phyloP scores from a whole-genome alignment of 169 alveolate species.

The Plasmodium inui region DNA sequence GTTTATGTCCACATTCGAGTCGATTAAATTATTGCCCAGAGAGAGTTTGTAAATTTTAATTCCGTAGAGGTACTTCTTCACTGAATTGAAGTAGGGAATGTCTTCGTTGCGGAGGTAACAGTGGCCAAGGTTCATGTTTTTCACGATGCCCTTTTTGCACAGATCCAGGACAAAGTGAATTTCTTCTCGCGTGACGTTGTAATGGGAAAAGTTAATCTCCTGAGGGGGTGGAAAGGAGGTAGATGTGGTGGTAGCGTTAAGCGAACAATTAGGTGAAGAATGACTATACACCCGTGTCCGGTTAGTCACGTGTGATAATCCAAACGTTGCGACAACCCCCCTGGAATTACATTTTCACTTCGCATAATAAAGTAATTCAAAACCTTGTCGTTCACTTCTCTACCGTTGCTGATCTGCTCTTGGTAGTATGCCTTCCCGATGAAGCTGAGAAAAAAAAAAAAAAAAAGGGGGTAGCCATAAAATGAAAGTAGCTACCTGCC shows the following conservation, averaged over 20 bases:
- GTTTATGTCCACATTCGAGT: slow-evolving; percentile 1
- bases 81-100: slow-evolving; percentile 39
- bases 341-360: slow-evolving; percentile 37
- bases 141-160: slow-evolving; percentile 26
- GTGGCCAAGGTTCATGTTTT: slow-evolving; percentile 29
- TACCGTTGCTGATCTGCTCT: slow-evolving; percentile 17
- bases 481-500: neutral
- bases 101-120: slow-evolving; percentile 64
- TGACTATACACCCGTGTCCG: neutral
- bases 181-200: slow-evolving; percentile 43
- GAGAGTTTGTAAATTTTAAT: slow-evolving; percentile 59
- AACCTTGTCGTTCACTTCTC: slow-evolving; percentile 37
- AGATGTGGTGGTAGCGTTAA: neutral
- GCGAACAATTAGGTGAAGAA: neutral
- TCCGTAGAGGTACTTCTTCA: slow-evolving; percentile 9
- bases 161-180: slow-evolving; percentile 34
- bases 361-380: slow-evolving; percentile 37
- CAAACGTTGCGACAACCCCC: neutral
- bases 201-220: slow-evolving; percentile 57
- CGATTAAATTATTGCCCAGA: slow-evolving; percentile 23
- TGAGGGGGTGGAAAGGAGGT: slow-evolving; percentile 7
- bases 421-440: slow-evolving; percentile 22
- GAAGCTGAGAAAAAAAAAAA: slow-evolving; percentile 6
- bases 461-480: neutral
- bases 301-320: neutral